Conservation (phyloP, 176 grass and related monocot genomes). For the Alopecurus myosuroides region DNA sequence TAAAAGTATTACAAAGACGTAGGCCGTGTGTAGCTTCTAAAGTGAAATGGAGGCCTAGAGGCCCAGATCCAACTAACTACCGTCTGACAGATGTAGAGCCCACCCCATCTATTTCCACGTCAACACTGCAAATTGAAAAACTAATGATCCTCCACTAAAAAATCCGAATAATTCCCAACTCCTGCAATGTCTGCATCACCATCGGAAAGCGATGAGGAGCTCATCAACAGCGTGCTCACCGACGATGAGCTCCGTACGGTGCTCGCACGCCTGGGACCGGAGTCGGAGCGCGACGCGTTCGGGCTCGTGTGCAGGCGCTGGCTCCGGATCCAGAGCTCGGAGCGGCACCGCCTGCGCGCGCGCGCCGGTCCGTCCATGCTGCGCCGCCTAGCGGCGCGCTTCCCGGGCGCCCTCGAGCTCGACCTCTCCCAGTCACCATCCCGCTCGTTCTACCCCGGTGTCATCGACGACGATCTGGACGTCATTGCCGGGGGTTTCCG, state of each 20-base stretch:
- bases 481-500: constrained; percentile 35
- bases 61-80: background rate
- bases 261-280: constrained; percentile 30
- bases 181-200: constrained; percentile 29
- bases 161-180: background rate
- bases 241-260: constrained; percentile 77
- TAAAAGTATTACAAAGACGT: too few relatives aligned
- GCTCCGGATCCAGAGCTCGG: constrained; percentile 80
- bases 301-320: constrained; percentile 83
- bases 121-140: background rate
- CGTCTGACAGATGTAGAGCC: background rate
- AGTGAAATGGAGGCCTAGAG: too few relatives aligned
- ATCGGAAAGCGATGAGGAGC: constrained; percentile 9
- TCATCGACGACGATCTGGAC: constrained; percentile 55
- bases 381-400: constrained; percentile 57
- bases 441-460: constrained; percentile 71
- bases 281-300: constrained; percentile 68
- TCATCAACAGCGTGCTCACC: constrained; percentile 67
- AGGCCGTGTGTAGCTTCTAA: too few relatives aligned
- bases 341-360: constrained; percentile 51
- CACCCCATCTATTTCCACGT: background rate
- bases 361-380: constrained; percentile 74
- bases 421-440: constrained; percentile 55
- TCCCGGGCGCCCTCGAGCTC: constrained; percentile 39
- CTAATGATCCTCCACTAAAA: background rate